A percentile compares a stretch with the other conserved stretches of the same genome.
Evolutionary conservation across 306 rosid species (phyloP).

Genomic region (Luffa aegyptiaca): DNA sequence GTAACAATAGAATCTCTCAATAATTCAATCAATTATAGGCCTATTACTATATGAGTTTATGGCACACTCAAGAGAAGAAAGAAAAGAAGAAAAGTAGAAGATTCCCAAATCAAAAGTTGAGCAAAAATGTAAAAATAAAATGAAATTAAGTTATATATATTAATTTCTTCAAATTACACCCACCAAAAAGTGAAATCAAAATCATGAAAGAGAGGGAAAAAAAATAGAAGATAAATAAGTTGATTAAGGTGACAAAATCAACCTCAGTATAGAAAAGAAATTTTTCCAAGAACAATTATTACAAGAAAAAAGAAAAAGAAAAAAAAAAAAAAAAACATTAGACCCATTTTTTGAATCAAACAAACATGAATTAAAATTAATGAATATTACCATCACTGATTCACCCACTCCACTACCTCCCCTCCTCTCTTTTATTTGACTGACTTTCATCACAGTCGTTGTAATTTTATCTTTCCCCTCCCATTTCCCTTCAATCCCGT

Average conservation of each 20-base stretch:
- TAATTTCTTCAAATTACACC: not conserved
- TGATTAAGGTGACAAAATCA: not conserved
- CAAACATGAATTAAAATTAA: slow-evolving; percentile 3
- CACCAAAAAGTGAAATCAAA: not conserved
- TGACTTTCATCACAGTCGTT: not conserved
- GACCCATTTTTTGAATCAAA: not conserved
- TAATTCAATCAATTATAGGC: too few relatives aligned
- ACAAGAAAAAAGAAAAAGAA: not conserved
- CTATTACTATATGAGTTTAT: too few relatives aligned
- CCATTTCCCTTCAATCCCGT: not conserved
- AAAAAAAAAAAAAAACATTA: too few relatives aligned
- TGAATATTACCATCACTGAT: not conserved
- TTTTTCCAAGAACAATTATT: not conserved
- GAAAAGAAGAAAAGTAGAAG: not conserved
- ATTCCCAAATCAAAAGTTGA: not conserved
- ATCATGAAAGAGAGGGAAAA: not conserved
- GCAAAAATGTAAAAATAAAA: not conserved
- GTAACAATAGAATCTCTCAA: too few relatives aligned
- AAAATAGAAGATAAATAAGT: not conserved
- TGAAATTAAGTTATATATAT: not conserved
- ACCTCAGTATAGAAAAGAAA: not conserved
- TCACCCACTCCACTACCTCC: not conserved
- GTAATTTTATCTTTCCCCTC: not conserved
- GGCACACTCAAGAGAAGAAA: too few relatives aligned
- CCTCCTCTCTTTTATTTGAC: not conserved